Conservation (phyloP, 352 stramenopile species). For the Peronospora belbahrii region DNA sequence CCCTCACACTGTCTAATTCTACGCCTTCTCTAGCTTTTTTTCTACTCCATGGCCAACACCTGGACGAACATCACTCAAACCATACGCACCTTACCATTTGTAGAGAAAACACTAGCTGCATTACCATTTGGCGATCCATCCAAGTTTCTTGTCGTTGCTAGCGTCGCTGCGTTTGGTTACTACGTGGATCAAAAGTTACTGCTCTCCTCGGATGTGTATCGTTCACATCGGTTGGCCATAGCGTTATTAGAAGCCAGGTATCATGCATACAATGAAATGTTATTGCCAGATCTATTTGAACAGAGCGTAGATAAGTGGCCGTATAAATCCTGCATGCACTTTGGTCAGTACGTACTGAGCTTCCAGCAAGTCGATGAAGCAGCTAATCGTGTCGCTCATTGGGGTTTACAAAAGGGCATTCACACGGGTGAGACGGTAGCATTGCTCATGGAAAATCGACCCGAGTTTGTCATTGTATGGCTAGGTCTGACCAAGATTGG, state of each 20-base stretch:
- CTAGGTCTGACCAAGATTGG: slow-evolving; percentile 79
- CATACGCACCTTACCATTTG: slow-evolving; percentile 4
- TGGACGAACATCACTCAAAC: slow-evolving; percentile 12
- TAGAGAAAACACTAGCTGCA: slow-evolving; percentile 17
- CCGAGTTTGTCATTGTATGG: slow-evolving; percentile 78
- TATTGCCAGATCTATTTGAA: slow-evolving; percentile 59
- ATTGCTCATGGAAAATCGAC: slow-evolving; percentile 82
- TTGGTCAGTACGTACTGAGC: slow-evolving; percentile 37
- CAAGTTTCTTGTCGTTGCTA: slow-evolving; percentile 44
- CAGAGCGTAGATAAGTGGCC: slow-evolving; percentile 45
- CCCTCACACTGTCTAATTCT: too few species aligned
- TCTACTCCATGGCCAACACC: slow-evolving; percentile 6
- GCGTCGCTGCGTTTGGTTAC: slow-evolving; percentile 32
- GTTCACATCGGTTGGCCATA: slow-evolving; percentile 28
- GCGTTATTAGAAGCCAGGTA: slow-evolving; percentile 37
- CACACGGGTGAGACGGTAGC: slow-evolving; percentile 57
- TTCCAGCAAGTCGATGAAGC: slow-evolving; percentile 57
- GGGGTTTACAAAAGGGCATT: slow-evolving; percentile 46
- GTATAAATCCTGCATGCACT: slow-evolving; percentile 55
- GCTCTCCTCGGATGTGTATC: slow-evolving; percentile 49
- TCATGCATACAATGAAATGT: slow-evolving; percentile 24
- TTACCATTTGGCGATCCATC: slow-evolving; percentile 17
- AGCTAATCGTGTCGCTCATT: slow-evolving; percentile 71
- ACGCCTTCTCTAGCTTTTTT: not conserved
- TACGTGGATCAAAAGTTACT: slow-evolving; percentile 51